These are phyloP conservation scores for Saposhnikovia divaricata DNA, from an alignment of 129 eudicot species.

Conservation along the genomic window DNA sequence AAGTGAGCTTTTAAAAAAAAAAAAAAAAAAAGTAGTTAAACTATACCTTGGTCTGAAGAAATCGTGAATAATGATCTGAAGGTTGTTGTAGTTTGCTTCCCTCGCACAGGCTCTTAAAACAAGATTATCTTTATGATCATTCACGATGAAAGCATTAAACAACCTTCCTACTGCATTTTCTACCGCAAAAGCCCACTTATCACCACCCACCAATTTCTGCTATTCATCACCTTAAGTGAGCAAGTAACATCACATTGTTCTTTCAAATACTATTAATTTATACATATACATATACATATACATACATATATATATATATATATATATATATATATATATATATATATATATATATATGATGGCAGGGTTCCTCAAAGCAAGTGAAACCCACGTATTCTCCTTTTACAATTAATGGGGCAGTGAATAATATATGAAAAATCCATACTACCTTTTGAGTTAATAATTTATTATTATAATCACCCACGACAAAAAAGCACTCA, in stretches of 20 bases:
- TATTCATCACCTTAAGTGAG: constrained; percentile 5
- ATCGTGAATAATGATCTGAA: constrained; percentile 74
- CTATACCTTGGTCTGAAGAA: constrained; percentile 75
- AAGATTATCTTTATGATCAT: constrained; percentile 71
- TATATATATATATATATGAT: not conserved
- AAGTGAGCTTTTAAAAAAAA: not conserved
- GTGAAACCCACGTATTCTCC: not conserved
- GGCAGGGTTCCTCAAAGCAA: not conserved
- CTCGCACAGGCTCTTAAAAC: constrained; percentile 62
- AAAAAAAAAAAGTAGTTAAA: not conserved
- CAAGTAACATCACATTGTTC: not conserved
- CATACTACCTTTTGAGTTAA: not conserved
- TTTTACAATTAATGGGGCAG: not conserved
- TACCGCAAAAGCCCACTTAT: constrained; percentile 75
- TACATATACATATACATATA: not conserved
- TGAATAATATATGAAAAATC: not conserved
- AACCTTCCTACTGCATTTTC: constrained; percentile 75
- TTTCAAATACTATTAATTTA: not conserved
- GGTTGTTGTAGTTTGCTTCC: constrained; percentile 56
- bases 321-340: not conserved
- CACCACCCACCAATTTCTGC: constrained; percentile 70
- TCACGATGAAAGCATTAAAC: constrained; percentile 88
- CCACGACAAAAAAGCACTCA: not conserved
- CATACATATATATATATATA: not conserved
- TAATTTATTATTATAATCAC: not conserved